A percentile compares a stretch with the other conserved stretches of the same genome.
phyloP scores from a whole-genome alignment of 2,329 filamentous ascomycete genomes.

The Fusarium irregulare region DNA sequence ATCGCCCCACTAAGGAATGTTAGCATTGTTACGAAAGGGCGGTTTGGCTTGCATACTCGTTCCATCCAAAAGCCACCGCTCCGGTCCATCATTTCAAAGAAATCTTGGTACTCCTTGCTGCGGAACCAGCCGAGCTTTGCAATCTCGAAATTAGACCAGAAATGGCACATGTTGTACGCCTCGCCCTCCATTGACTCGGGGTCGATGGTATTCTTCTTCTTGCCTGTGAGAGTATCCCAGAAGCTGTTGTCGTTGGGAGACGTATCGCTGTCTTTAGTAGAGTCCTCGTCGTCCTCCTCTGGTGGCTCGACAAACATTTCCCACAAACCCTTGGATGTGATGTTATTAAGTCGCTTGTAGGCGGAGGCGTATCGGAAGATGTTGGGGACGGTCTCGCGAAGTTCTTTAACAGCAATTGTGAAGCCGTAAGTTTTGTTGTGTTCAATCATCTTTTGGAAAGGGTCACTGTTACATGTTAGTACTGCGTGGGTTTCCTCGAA shows the following conservation, averaged over 20 bases:
- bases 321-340: slow-evolving; percentile 93
- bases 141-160: slow-evolving; percentile 99
- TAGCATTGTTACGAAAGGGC: slow-evolving; percentile 36
- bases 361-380: slow-evolving; percentile 99
- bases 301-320: slow-evolving; percentile 95
- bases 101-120: slow-evolving; percentile 96
- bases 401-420: slow-evolving; percentile 97
- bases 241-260: slow-evolving; percentile 84
- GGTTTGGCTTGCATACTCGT: slow-evolving; percentile 68
- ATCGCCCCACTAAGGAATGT: slow-evolving; percentile 84
- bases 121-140: slow-evolving; percentile 94
- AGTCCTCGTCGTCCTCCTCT: slow-evolving; percentile 71
- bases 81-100: slow-evolving; percentile 98
- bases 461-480: slow-evolving; percentile 70
- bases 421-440: slow-evolving; percentile 98
- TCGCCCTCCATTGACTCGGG: slow-evolving; percentile 96
- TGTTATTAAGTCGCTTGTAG: slow-evolving; percentile 91
- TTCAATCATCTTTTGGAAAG: slow-evolving; percentile 94
- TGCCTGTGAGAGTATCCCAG: slow-evolving; percentile 76
- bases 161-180: slow-evolving; percentile 99
- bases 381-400: slow-evolving; percentile 97
- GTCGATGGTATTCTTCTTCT: slow-evolving; percentile 82
- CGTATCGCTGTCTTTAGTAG: slow-evolving; percentile 72
- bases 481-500: not conserved
- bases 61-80: slow-evolving; percentile 99